Percentiles rank a stretch among this genome's conserved stretches.
Evolutionary conservation across 2,329 filamentous ascomycete species (phyloP).

Genomic region (Fonsecaea multimorphosa): DNA sequence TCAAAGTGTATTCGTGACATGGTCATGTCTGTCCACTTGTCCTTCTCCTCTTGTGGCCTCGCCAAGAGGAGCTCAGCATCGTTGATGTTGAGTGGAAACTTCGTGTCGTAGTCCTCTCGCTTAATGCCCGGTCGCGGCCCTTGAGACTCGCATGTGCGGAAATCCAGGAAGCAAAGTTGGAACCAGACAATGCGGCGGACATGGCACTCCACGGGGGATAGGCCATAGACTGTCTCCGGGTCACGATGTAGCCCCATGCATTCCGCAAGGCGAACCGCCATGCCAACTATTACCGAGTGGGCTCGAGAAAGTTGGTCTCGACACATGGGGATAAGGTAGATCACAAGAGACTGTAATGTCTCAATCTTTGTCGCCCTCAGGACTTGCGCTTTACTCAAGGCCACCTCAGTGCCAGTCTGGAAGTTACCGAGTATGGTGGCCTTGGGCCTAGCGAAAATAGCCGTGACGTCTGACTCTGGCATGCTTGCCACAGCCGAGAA

Average conservation of each 20-base stretch:
- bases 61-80: slow-evolving; percentile 64
- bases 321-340: slow-evolving; percentile 72
- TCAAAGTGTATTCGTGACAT: slow-evolving; percentile 73
- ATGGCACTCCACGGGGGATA: slow-evolving; percentile 72
- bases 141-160: slow-evolving; percentile 75
- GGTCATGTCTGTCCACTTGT: slow-evolving; percentile 70
- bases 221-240: slow-evolving; percentile 65
- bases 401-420: slow-evolving; percentile 69
- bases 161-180: slow-evolving; percentile 77
- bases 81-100: slow-evolving; percentile 72
- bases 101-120: slow-evolving; percentile 76
- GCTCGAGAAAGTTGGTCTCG: slow-evolving; percentile 73
- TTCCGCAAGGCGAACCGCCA: slow-evolving; percentile 74
- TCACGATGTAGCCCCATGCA: slow-evolving; percentile 79
- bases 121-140: slow-evolving; percentile 74
- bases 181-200: slow-evolving; percentile 76
- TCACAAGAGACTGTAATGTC: slow-evolving; percentile 76
- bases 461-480: slow-evolving; percentile 59
- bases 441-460: slow-evolving; percentile 64
- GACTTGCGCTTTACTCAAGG: slow-evolving; percentile 72
- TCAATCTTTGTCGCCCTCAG: slow-evolving; percentile 74
- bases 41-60: slow-evolving; percentile 52
- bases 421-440: slow-evolving; percentile 66
- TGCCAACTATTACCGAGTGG: slow-evolving; percentile 74
- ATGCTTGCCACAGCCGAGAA: slow-evolving; percentile 73